These are phyloP conservation scores for Crinitomyces ghanaensis DNA, from an alignment of 805 yeast species.

Conservation along the genomic window DNA sequence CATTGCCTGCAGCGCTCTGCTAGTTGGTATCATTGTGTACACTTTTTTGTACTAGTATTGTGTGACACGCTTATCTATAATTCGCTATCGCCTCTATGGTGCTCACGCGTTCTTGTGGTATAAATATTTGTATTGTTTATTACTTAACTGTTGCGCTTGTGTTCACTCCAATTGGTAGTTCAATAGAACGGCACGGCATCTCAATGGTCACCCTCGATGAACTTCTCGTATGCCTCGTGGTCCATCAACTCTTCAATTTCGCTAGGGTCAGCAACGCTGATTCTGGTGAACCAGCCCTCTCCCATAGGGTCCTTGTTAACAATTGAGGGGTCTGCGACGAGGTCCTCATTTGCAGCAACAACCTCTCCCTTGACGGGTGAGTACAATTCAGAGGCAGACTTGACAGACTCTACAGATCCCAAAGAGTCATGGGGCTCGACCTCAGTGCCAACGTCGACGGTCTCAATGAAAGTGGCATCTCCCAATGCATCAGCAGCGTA, in stretches of 20 bases:
- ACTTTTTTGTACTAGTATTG: too few relatives aligned
- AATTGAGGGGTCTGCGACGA: slow-evolving; percentile 62
- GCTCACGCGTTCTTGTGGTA: too few relatives aligned
- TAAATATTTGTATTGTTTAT: too few relatives aligned
- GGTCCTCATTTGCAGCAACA: slow-evolving; percentile 52
- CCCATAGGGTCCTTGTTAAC: slow-evolving; percentile 89
- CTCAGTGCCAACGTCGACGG: slow-evolving; percentile 59
- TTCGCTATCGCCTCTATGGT: too few relatives aligned
- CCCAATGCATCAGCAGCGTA: slow-evolving; percentile 96
- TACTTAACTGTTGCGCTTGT: too few relatives aligned
- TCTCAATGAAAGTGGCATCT: slow-evolving; percentile 88
- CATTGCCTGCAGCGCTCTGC: too few relatives aligned
- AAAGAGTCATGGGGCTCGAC: slow-evolving; percentile 67
- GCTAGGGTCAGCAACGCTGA: slow-evolving; percentile 40
- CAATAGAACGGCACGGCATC: too few relatives aligned
- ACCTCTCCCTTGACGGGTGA: slow-evolving; percentile 75
- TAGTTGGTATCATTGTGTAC: too few relatives aligned
- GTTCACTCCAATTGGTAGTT: too few relatives aligned
- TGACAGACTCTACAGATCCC: slow-evolving; percentile 92
- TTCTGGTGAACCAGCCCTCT: slow-evolving; percentile 82
- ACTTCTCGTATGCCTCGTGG: slow-evolving; percentile 24
- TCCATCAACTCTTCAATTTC: slow-evolving; percentile 23
- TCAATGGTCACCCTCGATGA: slow-evolving; percentile 17
- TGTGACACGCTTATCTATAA: too few relatives aligned
- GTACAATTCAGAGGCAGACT: slow-evolving; percentile 87